Evolutionary conservation across 352 stramenopile genomes (phyloP).

Genomic region (Peronospora destructor): DNA sequence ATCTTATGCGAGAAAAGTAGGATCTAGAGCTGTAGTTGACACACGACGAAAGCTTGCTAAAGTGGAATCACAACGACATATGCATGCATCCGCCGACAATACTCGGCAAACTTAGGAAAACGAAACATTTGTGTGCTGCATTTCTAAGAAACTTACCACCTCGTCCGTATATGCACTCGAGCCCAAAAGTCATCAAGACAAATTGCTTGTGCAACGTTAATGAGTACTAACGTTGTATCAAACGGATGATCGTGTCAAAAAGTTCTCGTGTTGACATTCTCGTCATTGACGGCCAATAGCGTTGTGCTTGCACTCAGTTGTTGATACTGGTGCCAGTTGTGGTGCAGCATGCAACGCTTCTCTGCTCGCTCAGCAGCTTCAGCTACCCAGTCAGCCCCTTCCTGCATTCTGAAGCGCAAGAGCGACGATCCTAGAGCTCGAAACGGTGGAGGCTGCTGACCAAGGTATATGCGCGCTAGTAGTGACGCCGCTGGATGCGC

Average conservation of each 20-base stretch:
- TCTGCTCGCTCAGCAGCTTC: constrained; percentile 14
- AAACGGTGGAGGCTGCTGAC: constrained; percentile 11
- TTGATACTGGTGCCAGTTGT: constrained; percentile 31
- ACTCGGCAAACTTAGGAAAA: too few species aligned
- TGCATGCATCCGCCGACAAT: too few species aligned
- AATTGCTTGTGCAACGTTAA: background rate
- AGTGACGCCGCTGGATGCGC: constrained; percentile 26
- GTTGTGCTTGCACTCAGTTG: constrained; percentile 11
- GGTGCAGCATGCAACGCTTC: constrained; percentile 26
- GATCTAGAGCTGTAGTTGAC: too few species aligned
- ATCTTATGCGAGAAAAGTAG: too few species aligned
- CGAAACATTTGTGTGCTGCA: too few species aligned
- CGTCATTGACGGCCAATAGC: background rate
- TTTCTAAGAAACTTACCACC: too few species aligned
- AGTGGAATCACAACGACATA: too few species aligned
- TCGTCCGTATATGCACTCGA: background rate
- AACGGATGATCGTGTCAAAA: constrained; percentile 5
- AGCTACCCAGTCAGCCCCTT: constrained; percentile 14
- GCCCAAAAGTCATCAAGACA: background rate
- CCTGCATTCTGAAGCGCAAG: constrained; percentile 18
- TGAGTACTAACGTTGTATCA: background rate
- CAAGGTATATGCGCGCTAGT: constrained; percentile 31
- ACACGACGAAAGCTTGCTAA: too few species aligned
- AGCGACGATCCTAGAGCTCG: constrained; percentile 15
- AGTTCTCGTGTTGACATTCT: constrained; percentile 1